Evolutionary conservation across 2,329 filamentous ascomycete species (phyloP).

Genomic region (Sclerotinia subarctica): DNA sequence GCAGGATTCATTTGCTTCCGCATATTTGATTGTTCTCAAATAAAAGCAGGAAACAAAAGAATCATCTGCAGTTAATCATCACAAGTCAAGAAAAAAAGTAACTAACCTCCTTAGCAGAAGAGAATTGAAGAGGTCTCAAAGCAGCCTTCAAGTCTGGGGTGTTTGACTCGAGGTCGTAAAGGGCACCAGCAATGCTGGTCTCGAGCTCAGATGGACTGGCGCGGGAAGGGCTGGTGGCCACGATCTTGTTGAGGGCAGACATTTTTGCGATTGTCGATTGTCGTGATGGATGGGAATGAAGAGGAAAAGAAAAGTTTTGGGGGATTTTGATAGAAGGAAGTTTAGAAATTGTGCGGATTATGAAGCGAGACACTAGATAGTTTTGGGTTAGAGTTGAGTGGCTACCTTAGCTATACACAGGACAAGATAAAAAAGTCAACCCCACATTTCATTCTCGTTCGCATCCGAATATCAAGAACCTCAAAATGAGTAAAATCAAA

Average conservation of each 20-base stretch:
- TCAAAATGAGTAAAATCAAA: too few species aligned
- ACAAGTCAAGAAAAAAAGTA: constrained; percentile 34
- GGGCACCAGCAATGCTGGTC: constrained; percentile 92
- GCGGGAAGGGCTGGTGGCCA: constrained; percentile 92
- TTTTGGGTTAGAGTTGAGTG: background rate
- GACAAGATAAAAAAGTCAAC: too few species aligned
- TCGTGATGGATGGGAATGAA: constrained; percentile 25
- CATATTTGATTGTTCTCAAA: background rate
- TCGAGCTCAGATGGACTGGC: constrained; percentile 96
- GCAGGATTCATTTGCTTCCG: background rate
- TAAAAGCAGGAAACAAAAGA: background rate
- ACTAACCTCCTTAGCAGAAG: constrained; percentile 98
- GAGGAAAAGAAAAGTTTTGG: constrained; percentile 15
- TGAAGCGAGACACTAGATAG: background rate
- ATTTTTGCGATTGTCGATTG: constrained; percentile 49
- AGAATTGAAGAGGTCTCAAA: constrained; percentile 96
- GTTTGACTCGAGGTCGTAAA: constrained; percentile 99
- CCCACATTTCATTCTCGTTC: too few species aligned
- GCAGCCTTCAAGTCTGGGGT: constrained; percentile 95
- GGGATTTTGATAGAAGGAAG: background rate
- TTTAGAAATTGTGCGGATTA: constrained; percentile 15
- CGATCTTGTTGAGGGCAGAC: constrained; percentile 94
- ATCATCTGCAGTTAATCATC: background rate
- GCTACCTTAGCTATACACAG: too few species aligned
- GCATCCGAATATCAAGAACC: too few species aligned